Conservation (phyloP, 768 basidiomycete species). For the Hericium coralloides region DNA sequence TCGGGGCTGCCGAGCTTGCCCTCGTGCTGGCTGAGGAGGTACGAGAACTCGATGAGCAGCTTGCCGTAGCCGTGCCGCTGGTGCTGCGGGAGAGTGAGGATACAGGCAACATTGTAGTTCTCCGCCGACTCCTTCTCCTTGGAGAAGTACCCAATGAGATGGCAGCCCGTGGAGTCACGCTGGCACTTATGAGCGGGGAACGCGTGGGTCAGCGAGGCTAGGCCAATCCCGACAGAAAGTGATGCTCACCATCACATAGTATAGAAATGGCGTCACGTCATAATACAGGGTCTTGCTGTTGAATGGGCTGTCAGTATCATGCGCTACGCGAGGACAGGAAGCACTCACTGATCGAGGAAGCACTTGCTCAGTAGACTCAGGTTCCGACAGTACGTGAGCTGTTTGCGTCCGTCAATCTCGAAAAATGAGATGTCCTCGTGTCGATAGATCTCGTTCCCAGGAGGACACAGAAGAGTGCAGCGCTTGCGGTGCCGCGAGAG, state of each 20-base stretch:
- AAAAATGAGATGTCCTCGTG: slow-evolving; percentile 96
- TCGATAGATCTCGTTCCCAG: slow-evolving; percentile 99
- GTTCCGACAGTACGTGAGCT: slow-evolving; percentile 95
- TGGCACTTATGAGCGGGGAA: slow-evolving; percentile 46
- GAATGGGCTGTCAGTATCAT: neutral
- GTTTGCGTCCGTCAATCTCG: slow-evolving; percentile 96
- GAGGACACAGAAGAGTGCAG: slow-evolving; percentile 88
- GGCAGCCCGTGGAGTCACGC: slow-evolving; percentile 85
- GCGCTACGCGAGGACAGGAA: neutral
- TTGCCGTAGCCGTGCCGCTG: slow-evolving; percentile 95
- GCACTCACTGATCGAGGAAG: slow-evolving; percentile 91
- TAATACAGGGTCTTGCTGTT: slow-evolving; percentile 95
- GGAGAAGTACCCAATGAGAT: slow-evolving; percentile 96
- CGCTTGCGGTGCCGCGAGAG: slow-evolving; percentile 84
- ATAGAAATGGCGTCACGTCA: slow-evolving; percentile 99
- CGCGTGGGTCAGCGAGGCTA: neutral
- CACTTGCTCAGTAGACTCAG: slow-evolving; percentile 94
- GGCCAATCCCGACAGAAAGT: neutral
- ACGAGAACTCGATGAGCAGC: slow-evolving; percentile 94
- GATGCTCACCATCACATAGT: slow-evolving; percentile 87
- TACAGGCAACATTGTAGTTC: slow-evolving; percentile 98
- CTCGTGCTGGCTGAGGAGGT: slow-evolving; percentile 95
- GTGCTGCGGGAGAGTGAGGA: slow-evolving; percentile 96
- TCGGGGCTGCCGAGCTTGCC: slow-evolving; percentile 94
- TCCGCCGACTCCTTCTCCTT: slow-evolving; percentile 99